phyloP scores from a whole-genome alignment of 768 basidiomycete genomes.

The Xerocomellus chrysenteron region DNA sequence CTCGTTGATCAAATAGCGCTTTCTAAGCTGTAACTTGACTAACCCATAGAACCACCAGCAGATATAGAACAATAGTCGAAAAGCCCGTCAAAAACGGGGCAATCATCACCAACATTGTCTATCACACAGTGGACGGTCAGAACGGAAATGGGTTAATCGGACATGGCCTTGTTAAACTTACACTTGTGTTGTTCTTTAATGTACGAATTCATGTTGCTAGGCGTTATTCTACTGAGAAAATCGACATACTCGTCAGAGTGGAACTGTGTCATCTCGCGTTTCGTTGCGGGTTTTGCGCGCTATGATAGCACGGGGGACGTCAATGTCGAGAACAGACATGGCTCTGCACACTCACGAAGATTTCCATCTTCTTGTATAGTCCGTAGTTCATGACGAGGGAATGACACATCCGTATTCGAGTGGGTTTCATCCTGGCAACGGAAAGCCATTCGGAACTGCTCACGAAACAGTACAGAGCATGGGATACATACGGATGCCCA shows the following conservation, averaged over 20 bases:
- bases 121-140: neutral
- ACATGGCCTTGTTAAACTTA: slow-evolving; percentile 35
- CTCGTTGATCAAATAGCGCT: slow-evolving; percentile 1
- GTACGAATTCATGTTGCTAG: slow-evolving; percentile 92
- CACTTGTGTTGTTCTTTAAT: slow-evolving; percentile 97
- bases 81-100: slow-evolving; percentile 96
- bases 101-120: slow-evolving; percentile 99
- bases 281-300: slow-evolving; percentile 99
- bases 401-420: slow-evolving; percentile 98
- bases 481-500: slow-evolving; percentile 75
- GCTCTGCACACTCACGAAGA: slow-evolving; percentile 70
- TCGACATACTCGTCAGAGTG: slow-evolving; percentile 99
- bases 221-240: slow-evolving; percentile 90
- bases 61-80: slow-evolving; percentile 99
- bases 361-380: slow-evolving; percentile 99
- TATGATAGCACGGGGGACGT: slow-evolving; percentile 32
- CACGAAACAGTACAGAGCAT: neutral
- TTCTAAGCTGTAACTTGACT: slow-evolving; percentile 24
- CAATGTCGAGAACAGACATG: neutral
- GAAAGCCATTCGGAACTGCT: neutral
- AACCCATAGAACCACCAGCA: slow-evolving; percentile 99
- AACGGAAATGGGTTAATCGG: neutral
- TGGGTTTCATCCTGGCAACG: slow-evolving; percentile 84
- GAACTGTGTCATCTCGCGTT: slow-evolving; percentile 99
- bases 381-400: slow-evolving; percentile 99